Base-by-base conservation (phyloP, 768 basidiomycete genomes). In the Pholiota conissans region DNA sequence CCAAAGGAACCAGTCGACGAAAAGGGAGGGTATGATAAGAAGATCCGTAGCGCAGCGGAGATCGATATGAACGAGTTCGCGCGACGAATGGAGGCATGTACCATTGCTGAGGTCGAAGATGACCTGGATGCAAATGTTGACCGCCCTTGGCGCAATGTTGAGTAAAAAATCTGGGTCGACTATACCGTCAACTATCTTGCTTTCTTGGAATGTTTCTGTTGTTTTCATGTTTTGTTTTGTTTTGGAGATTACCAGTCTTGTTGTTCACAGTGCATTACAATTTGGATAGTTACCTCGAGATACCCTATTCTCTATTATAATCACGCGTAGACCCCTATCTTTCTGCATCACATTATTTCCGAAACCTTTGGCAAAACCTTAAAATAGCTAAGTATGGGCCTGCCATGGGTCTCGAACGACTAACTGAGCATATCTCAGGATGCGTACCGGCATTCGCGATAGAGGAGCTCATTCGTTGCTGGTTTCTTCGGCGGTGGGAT, bases 11-110 rank as follows among this genome's bases (percentile, higher is more conserved):
- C 74, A 5, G 73, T 78, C 0, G 63, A 73, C 18, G 70, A 70
- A 51, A 66, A 65, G 11, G 81, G 73, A 3, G 73, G 70, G 5
- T 83, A 83, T 52, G 81, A 77, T 49, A 58, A 60, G 24, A 66
- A 53, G 11, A 51, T 74, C 9, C 71, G 75, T 26, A 61, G 67
- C 6, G 63, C 58, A 11, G 79, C 71, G 0, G 51, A 66, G 40
- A 52, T 67, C 0, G 78, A 80, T 49, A 79, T 81, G 76, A 76
- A 76, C 49, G 73, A 72, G n/a, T 75, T 80, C 56, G 60, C 73
- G 13, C 65, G 69, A 37, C 65, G 71, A 9, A 74, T 79, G 65
- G 71, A 74, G 55, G 50, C 32, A 11, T 42, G 74, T 26, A 71
- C 74, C 3, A 28, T 66, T 48, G 58, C 48, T 26, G 64, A 67